Percentiles rank a stretch among this genome's conserved stretches.
Evolutionary conservation across 2,329 filamentous ascomycete genomes (phyloP).

Genomic region (Aureobasidium sp.): DNA sequence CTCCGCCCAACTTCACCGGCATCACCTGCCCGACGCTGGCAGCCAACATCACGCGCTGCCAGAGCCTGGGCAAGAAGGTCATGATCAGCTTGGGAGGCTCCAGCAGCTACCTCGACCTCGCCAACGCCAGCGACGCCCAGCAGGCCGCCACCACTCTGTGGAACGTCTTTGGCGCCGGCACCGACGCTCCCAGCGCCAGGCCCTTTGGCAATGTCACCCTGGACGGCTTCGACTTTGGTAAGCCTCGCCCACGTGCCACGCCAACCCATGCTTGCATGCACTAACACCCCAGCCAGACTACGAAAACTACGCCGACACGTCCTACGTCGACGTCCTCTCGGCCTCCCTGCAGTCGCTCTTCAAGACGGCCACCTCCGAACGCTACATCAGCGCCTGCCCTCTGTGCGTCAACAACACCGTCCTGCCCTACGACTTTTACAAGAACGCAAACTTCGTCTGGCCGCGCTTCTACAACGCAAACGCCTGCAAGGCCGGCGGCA

Average conservation of each 20-base stretch:
- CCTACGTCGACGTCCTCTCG: not conserved
- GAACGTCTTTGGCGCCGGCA: conserved; percentile 36
- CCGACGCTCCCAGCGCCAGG: conserved; percentile 26
- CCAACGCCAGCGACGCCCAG: conserved; percentile 30
- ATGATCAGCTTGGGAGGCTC: conserved; percentile 40
- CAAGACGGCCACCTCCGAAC: not conserved
- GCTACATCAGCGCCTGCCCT: conserved; percentile 5
- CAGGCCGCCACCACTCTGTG: conserved; percentile 37
- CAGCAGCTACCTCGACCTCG: conserved; percentile 27
- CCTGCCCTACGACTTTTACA: conserved; percentile 4
- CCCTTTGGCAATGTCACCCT: conserved; percentile 42
- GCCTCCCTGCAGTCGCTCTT: not conserved
- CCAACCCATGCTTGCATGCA: not conserved
- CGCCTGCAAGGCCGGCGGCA: not conserved
- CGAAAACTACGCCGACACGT: not conserved
- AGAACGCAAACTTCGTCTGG: conserved; percentile 12
- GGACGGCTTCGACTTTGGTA: conserved; percentile 44
- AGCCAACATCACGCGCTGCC: conserved; percentile 35
- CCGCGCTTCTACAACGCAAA: conserved; percentile 12
- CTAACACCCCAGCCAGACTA: not conserved
- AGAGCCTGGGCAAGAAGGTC: conserved; percentile 36
- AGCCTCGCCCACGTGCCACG: not conserved
- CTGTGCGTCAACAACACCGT: conserved; percentile 10
- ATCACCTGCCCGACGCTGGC: conserved; percentile 3
- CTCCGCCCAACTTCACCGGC: not conserved